phyloP scores from a whole-genome alignment of 345 rosid species.

The Rhizophora mangle region DNA sequence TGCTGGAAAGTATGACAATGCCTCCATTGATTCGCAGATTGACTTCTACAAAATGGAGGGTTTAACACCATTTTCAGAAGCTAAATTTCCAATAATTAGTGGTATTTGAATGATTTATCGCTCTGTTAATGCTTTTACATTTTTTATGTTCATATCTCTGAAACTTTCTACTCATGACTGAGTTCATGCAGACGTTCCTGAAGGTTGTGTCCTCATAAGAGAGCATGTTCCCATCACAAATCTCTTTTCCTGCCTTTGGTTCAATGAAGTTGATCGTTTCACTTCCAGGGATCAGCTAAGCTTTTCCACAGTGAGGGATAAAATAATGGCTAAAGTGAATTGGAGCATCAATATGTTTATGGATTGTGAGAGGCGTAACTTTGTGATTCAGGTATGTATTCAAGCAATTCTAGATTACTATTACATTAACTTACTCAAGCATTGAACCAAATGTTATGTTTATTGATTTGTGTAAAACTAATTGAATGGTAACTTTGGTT shows the following conservation, averaged over 20 bases:
- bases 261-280: constrained; percentile 88
- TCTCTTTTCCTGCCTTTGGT: constrained; percentile 86
- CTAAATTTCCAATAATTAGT: constrained; percentile 86
- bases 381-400: constrained; percentile 70
- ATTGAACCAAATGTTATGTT: not conserved
- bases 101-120: constrained; percentile 40
- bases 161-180: constrained; percentile 10
- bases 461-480: not conserved
- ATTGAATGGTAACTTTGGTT: too few relatives aligned
- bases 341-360: constrained; percentile 78
- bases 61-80: constrained; percentile 62
- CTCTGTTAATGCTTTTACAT: not conserved
- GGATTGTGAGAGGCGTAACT: constrained; percentile 92
- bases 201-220: constrained; percentile 80
- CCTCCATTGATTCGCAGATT: constrained; percentile 72
- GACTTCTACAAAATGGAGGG: constrained; percentile 81
- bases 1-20: constrained; percentile 73
- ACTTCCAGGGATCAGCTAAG: constrained; percentile 91
- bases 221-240: constrained; percentile 81
- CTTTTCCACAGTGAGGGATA: constrained; percentile 83
- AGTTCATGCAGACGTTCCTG: constrained; percentile 81
- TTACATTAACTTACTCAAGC: not conserved
- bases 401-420: not conserved
- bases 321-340: constrained; percentile 58
- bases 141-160: constrained; percentile 1